Base-by-base conservation (phyloP, 305 asterid genomes). In the Ilex paraguariensis region DNA sequence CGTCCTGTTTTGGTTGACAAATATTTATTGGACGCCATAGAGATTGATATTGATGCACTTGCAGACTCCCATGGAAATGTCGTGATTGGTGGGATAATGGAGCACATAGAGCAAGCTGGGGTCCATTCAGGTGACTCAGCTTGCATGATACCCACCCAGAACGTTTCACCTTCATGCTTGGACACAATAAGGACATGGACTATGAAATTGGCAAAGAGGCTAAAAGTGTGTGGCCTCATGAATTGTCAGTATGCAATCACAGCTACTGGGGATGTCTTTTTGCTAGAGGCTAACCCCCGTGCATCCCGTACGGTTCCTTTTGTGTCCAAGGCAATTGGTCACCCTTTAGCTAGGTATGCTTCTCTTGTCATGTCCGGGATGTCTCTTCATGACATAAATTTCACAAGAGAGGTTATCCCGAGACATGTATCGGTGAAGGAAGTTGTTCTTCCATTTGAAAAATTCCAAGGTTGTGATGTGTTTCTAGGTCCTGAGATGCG, bases 11-110 rank as follows among this genome's bases (percentile, higher is more conserved):
- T 93, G 69, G 78, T 93, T 3, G 99, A 93, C 80, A 85, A 65
- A 64, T 93, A 90, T 77, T 77, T 93, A 61, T 84, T 92, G 2
- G 99, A 93, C 54, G 99, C 99, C 32, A 71, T 93, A 15, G 99
- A 93, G 79, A 90, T 93, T 31, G 99, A 93, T 61, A 73, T 90
- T 6, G 97, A 90, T 48, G 81, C 97, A 3, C 88, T 93, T 46
- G 74, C 95, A 3, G 97, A 93, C 73, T 79, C 66, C 12, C 69
- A 87, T 14, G 99, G 96, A 11, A 83, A 90, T 64, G 99, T 93
- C 8, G 99, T 93, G 68, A 90, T 93, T 33, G 99, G 99, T 57
- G 99, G 97, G 61, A 93, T 93, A 72, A 93, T 93, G 99, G 99
- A 93, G 85, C 99, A 93, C 70, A 87, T 93, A 10, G 97, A 93